Evolutionary conservation across 768 basidiomycete species (phyloP), one percentile per base, ranked within the genome.

Genomic region (Mycena venus): DNA sequence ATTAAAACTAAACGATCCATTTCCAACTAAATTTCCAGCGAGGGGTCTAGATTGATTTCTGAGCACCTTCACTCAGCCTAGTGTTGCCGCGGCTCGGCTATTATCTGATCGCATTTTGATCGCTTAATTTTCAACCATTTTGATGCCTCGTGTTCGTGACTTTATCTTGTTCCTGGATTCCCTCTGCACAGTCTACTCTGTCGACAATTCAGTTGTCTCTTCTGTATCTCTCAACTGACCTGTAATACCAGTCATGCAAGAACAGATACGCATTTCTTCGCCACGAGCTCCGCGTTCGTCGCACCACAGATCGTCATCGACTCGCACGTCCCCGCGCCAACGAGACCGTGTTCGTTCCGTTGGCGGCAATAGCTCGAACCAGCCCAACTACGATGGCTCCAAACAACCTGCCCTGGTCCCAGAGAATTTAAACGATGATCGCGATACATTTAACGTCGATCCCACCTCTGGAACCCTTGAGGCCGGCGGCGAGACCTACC

Each of bases 201-300:
- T n/a, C n/a, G n/a, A 19, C n/a, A n/a, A 31, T 34, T 58, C 17
- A 1, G 4, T 56, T 10, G 29, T 56, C 51, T 38, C 27, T 36
- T 25, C 36, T 38, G 12, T 12, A 21, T 34, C 11, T 60, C 6
- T 34, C 14, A 11, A 58, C 34, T 19, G 32, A 4, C 25, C 12
- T 9, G 29, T 27, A 29, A 34, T 19, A n/a, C 31, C 23, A 60
- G 36, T 36, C 36, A 36, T 38, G 44, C 29, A 59, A 3, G 31
- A 9, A 53, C 4, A 38, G 25, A 58, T 59, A 23, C 12, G 59
- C 0, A 77, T 77, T 10, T 77, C 75, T 21, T 74, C 75, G 19
- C 75, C 75, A 2, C 51, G 61, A 55, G 68, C 75, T 1, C 75
- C 72, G 6, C 75, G 72, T 15, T 71, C 72, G 3, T 58, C 72